Evolutionary conservation across 2,329 filamentous ascomycete species (phyloP).

Genomic region (Uncinocarpus reesii): DNA sequence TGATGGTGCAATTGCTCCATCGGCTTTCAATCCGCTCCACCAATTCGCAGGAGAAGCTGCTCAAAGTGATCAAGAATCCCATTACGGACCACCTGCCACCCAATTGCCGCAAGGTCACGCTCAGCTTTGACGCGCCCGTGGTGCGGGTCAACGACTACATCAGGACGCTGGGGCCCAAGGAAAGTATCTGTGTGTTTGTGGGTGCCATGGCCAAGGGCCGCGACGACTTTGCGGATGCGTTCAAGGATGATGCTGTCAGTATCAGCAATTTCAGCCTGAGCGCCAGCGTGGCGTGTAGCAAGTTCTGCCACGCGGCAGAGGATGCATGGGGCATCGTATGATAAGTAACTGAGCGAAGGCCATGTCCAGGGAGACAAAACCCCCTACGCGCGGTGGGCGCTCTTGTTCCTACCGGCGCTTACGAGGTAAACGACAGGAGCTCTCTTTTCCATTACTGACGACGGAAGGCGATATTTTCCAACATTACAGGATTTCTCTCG

Average conservation of each 20-base stretch:
- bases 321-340: constrained; percentile 82
- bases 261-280: constrained; percentile 98
- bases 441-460: constrained; percentile 1
- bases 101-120: constrained; percentile 93
- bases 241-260: constrained; percentile 93
- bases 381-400: not conserved
- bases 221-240: constrained; percentile 88
- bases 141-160: constrained; percentile 86
- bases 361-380: not conserved
- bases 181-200: constrained; percentile 96
- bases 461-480: not conserved
- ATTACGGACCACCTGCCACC: constrained; percentile 94
- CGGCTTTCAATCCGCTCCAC: constrained; percentile 91
- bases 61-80: constrained; percentile 95
- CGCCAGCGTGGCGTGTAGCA: constrained; percentile 97
- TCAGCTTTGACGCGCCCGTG: constrained; percentile 85
- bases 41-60: constrained; percentile 91
- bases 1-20: constrained; percentile 97
- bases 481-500: not conserved
- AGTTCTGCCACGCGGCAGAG: constrained; percentile 97
- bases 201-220: constrained; percentile 97
- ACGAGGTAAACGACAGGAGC: not conserved
- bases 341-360: not conserved
- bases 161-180: constrained; percentile 62
- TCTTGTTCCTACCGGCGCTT: not conserved